A percentile compares a stretch with the other conserved stretches of the same genome.
phyloP scores from a whole-genome alignment of 2,329 filamentous ascomycete species.

The Diaporthe ampelina region DNA sequence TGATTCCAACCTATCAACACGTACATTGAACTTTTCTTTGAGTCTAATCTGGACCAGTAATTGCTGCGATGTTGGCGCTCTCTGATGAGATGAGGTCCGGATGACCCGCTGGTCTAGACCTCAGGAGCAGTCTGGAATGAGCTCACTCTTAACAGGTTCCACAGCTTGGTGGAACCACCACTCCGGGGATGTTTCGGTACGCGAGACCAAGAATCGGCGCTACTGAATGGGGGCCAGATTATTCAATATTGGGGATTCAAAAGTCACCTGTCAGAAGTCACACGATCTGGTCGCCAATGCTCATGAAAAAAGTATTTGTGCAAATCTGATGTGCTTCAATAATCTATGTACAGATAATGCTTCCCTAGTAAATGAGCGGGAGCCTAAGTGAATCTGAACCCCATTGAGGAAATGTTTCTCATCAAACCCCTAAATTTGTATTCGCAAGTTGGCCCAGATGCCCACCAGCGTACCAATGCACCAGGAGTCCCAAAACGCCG shows the following conservation, averaged over 20 bases:
- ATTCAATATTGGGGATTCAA: not conserved
- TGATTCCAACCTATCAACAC: not conserved
- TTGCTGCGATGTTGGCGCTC: not conserved
- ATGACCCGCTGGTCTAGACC: not conserved
- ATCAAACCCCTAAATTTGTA: conserved; percentile 2
- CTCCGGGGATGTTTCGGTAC: conserved; percentile 2
- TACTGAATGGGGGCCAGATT: not conserved
- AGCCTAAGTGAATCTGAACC: conserved; percentile 5
- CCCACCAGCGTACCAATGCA: not conserved
- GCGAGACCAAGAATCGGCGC: not conserved
- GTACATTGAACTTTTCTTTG: not conserved
- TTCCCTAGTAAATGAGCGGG: not conserved
- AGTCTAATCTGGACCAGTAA: not conserved
- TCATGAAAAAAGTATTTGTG: not conserved
- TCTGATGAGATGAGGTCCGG: not conserved
- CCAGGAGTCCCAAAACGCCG: not conserved
- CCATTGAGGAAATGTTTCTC: not conserved
- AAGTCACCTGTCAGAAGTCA: not conserved
- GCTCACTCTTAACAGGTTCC: not conserved
- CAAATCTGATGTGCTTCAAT: not conserved
- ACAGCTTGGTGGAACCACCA: not conserved
- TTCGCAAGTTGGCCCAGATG: conserved; percentile 10
- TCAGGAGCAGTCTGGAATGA: conserved; percentile 12
- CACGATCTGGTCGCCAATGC: not conserved
- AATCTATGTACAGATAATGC: conserved; percentile 32